A percentile compares a stretch with the other conserved stretches of the same genome.
These are phyloP conservation scores for Diaporthe citri DNA, from an alignment of 2,329 filamentous ascomycete genomes.

Conservation along the genomic window DNA sequence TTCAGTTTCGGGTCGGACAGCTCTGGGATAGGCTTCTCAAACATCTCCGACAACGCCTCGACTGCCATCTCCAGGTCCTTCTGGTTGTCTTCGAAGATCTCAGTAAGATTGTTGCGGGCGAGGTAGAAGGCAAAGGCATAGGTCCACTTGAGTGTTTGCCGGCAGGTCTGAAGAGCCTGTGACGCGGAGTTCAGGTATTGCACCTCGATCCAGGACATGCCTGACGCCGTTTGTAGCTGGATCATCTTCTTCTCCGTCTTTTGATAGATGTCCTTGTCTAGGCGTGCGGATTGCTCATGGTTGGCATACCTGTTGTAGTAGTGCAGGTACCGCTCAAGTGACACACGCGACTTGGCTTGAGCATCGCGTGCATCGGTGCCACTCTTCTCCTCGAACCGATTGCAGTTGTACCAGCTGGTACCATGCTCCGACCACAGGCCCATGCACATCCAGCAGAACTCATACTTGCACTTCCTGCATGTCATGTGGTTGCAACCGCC, in stretches of 20 bases:
- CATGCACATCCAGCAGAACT: slow-evolving; percentile 99
- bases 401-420: slow-evolving; percentile 99
- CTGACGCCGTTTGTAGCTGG: slow-evolving; percentile 90
- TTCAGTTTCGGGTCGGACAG: slow-evolving; percentile 90
- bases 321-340: slow-evolving; percentile 94
- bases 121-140: slow-evolving; percentile 99
- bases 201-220: slow-evolving; percentile 99
- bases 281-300: slow-evolving; percentile 95
- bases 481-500: slow-evolving; percentile 99
- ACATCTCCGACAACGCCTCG: slow-evolving; percentile 98
- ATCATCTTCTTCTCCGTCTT: slow-evolving; percentile 99
- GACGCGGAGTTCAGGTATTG: slow-evolving; percentile 96
- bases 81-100: slow-evolving; percentile 99
- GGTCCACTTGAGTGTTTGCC: slow-evolving; percentile 99
- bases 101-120: slow-evolving; percentile 93
- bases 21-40: slow-evolving; percentile 94
- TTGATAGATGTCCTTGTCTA: slow-evolving; percentile 94
- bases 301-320: slow-evolving; percentile 99
- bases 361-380: slow-evolving; percentile 90
- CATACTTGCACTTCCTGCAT: slow-evolving; percentile 93
- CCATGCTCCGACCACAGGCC: slow-evolving; percentile 98
- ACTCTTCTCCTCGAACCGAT: slow-evolving; percentile 95
- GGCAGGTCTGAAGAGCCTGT: slow-evolving; percentile 92
- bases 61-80: slow-evolving; percentile 98
- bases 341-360: slow-evolving; percentile 90